Conservation (phyloP, 345 rosid species). For the Rhizophora mangle region DNA sequence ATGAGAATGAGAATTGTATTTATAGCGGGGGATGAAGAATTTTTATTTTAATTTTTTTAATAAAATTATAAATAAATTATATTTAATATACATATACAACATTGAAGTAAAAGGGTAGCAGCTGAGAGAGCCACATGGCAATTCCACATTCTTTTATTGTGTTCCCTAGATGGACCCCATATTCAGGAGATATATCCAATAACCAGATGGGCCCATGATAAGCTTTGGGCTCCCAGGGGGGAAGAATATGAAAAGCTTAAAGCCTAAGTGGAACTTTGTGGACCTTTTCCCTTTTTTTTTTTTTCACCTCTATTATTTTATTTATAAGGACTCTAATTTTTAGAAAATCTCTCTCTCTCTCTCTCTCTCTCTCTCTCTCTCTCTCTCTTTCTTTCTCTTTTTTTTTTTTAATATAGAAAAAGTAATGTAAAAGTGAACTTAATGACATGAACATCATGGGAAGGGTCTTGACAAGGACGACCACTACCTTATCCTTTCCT, state of each 20-base stretch:
- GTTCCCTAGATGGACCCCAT: conserved; percentile 24
- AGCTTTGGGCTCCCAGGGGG: conserved; percentile 17
- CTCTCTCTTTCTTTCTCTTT: too few species aligned
- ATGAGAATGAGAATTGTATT: conserved; percentile 17
- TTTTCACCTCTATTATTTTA: neutral
- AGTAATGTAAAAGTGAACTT: neutral
- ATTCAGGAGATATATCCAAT: conserved; percentile 30
- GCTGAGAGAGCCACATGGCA: conserved; percentile 31
- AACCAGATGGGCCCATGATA: conserved; percentile 19
- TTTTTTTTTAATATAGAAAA: neutral
- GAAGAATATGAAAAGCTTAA: conserved; percentile 11
- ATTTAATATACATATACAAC: too few species aligned
- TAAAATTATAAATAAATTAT: too few species aligned
- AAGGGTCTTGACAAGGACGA: neutral
- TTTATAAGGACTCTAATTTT: too few species aligned
- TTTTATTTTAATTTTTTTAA: too few species aligned
- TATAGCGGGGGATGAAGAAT: conserved; percentile 21
- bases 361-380: too few species aligned
- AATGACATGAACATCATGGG: neutral
- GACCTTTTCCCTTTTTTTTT: neutral
- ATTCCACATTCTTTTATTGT: conserved; percentile 25
- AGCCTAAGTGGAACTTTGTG: neutral
- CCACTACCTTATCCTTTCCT: conserved; percentile 1
- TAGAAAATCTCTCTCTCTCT: too few species aligned
- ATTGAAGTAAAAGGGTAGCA: neutral